Evolutionary conservation across 345 rosid species (phyloP).

Genomic region (Hibiscus tridactylites): DNA sequence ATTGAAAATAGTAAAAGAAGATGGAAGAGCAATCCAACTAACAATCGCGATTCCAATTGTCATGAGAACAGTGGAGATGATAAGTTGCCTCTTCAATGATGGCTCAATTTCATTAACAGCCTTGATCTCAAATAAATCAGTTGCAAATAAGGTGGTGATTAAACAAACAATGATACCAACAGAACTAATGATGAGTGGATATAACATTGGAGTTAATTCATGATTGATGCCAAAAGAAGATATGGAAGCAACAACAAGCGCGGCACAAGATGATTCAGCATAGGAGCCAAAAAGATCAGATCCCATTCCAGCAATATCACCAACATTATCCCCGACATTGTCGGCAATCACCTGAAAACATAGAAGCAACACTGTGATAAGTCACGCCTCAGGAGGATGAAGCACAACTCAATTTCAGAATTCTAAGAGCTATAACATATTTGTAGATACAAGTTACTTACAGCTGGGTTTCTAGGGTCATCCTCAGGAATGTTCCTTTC

Average conservation of each 20-base stretch:
- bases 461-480: conserved; percentile 83
- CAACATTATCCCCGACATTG: conserved; percentile 81
- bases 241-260: conserved; percentile 68
- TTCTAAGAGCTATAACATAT: neutral
- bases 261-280: conserved; percentile 76
- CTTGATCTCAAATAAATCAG: conserved; percentile 68
- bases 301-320: conserved; percentile 85
- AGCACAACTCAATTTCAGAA: neutral
- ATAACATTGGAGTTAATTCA: conserved; percentile 56
- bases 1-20: conserved; percentile 63
- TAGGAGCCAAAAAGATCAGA: conserved; percentile 74
- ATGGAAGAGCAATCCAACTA: conserved; percentile 56
- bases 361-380: conserved; percentile 7
- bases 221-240: conserved; percentile 68
- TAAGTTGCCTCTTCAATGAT: conserved; percentile 57
- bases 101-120: conserved; percentile 65
- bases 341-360: conserved; percentile 71
- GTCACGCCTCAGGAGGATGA: neutral
- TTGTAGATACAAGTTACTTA: conserved; percentile 20
- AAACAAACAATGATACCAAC: conserved; percentile 63
- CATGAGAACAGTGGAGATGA: conserved; percentile 64
- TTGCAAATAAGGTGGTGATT: conserved; percentile 68
- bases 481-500: conserved; percentile 80
- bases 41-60: conserved; percentile 55
- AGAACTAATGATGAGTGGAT: conserved; percentile 64